A percentile compares a stretch with the other conserved stretches of the same genome.
These are phyloP conservation scores for Vicia sativa DNA, from an alignment of 306 rosid species.

Conservation along the genomic window DNA sequence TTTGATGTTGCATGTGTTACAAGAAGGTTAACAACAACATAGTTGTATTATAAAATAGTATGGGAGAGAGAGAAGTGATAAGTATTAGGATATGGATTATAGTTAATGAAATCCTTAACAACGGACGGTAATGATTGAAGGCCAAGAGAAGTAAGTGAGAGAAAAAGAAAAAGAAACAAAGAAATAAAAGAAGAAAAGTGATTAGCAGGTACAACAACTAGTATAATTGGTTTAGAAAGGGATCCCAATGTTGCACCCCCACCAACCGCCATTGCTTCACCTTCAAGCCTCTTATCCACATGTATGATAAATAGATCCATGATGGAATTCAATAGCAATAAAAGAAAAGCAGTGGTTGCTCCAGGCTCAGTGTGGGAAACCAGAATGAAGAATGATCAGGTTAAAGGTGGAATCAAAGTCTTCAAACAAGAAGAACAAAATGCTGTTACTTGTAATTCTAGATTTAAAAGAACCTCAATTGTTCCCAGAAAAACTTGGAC, in stretches of 20 bases:
- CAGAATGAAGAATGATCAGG: constrained; percentile 81
- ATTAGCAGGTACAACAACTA: not conserved
- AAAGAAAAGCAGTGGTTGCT: constrained; percentile 54
- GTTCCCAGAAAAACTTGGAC: constrained; percentile 65
- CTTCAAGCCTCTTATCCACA: constrained; percentile 57
- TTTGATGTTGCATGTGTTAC: too few species aligned
- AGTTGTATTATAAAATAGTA: too few species aligned
- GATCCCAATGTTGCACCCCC: constrained; percentile 62
- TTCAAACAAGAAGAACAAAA: constrained; percentile 57
- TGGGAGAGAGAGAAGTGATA: too few species aligned
- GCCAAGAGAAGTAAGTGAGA: too few species aligned
- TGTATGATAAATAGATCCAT: constrained; percentile 23
- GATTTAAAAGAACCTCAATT: constrained; percentile 46
- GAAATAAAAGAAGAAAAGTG: not conserved
- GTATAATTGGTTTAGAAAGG: constrained; percentile 48
- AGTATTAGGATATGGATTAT: too few species aligned
- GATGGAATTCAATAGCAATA: constrained; percentile 58
- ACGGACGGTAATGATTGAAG: too few species aligned
- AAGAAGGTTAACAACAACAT: too few species aligned
- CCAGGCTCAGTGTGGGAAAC: constrained; percentile 92
- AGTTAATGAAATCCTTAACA: too few species aligned
- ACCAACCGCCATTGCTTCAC: constrained; percentile 70
- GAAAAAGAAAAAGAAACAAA: too few species aligned
- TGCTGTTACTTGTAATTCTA: constrained; percentile 13
- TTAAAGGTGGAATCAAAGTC: constrained; percentile 76